Percentiles rank a stretch among this genome's conserved stretches.
Evolutionary conservation across 371 early-diverging fungal species (phyloP).

Genomic region (Zychaea mexicana): DNA sequence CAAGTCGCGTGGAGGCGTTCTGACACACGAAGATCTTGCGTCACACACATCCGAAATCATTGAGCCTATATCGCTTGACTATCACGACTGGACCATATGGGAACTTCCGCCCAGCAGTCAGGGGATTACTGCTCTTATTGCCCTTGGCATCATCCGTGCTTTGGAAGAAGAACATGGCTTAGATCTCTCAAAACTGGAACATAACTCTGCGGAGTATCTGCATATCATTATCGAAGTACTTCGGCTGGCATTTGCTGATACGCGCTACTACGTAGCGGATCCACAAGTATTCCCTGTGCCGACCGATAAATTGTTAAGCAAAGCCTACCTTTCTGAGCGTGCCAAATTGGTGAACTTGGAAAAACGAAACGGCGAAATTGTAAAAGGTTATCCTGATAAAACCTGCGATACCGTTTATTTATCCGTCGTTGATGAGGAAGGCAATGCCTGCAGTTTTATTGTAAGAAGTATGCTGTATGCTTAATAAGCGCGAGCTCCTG

Average conservation of each 20-base stretch:
- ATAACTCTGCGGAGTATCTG: slow-evolving; percentile 65
- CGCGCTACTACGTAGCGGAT: slow-evolving; percentile 68
- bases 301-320: slow-evolving; percentile 50
- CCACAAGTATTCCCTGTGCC: slow-evolving; percentile 58
- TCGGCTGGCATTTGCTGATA: slow-evolving; percentile 79
- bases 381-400: slow-evolving; percentile 63
- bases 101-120: slow-evolving; percentile 84
- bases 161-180: slow-evolving; percentile 52
- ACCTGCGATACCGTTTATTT: slow-evolving; percentile 77
- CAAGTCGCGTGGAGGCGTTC: slow-evolving; percentile 61
- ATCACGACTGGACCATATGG: slow-evolving; percentile 63
- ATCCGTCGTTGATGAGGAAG: slow-evolving; percentile 75
- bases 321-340: slow-evolving; percentile 60
- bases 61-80: slow-evolving; percentile 70
- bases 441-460: slow-evolving; percentile 86
- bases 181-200: slow-evolving; percentile 42
- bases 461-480: too few species aligned
- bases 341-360: slow-evolving; percentile 57
- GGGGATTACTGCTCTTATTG: slow-evolving; percentile 78
- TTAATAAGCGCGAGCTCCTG: too few species aligned
- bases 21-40: slow-evolving; percentile 75
- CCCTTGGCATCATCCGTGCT: slow-evolving; percentile 70
- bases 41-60: slow-evolving; percentile 59
- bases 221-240: slow-evolving; percentile 72
- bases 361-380: slow-evolving; percentile 45